These are phyloP conservation scores for Alternaria sp. DNA, from an alignment of 2,329 filamentous ascomycete genomes.

Conservation along the genomic window DNA sequence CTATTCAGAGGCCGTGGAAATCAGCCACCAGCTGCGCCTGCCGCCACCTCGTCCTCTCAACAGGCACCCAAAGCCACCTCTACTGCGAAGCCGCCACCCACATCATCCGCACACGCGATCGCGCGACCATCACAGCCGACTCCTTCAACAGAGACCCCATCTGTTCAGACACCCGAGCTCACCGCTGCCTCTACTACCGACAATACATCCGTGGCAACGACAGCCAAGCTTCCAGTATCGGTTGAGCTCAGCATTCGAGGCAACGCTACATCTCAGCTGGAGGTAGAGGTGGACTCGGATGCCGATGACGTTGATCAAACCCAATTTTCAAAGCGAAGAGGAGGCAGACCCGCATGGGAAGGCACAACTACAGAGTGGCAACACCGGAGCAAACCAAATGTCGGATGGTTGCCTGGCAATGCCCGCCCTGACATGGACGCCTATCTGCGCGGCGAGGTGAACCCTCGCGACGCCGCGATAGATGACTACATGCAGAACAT, in stretches of 20 bases:
- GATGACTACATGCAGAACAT: conserved; percentile 77
- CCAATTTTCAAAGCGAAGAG: conserved; percentile 34
- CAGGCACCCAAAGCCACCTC: background rate
- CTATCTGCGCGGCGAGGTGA: conserved; percentile 26
- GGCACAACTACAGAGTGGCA: conserved; percentile 38
- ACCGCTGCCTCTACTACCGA: conserved; percentile 8
- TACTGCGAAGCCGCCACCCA: background rate
- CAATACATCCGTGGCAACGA: background rate
- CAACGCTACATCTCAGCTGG: background rate
- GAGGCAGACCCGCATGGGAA: conserved; percentile 39
- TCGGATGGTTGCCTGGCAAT: conserved; percentile 42
- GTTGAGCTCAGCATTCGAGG: conserved; percentile 15
- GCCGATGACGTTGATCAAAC: conserved; percentile 28
- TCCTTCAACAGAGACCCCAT: background rate
- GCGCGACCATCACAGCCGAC: background rate
- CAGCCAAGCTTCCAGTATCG: background rate
- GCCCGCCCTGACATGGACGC: conserved; percentile 30
- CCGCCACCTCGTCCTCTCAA: background rate
- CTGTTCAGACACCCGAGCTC: background rate
- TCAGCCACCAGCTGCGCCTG: conserved; percentile 10
- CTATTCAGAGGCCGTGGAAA: conserved; percentile 42
- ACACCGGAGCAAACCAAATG: conserved; percentile 43
- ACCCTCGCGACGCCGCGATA: conserved; percentile 51
- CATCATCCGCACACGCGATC: background rate
- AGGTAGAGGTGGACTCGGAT: conserved; percentile 27